These are phyloP conservation scores for Talaromyces sp. DNA, from an alignment of 2,329 filamentous ascomycete species.

Conservation along the genomic window DNA sequence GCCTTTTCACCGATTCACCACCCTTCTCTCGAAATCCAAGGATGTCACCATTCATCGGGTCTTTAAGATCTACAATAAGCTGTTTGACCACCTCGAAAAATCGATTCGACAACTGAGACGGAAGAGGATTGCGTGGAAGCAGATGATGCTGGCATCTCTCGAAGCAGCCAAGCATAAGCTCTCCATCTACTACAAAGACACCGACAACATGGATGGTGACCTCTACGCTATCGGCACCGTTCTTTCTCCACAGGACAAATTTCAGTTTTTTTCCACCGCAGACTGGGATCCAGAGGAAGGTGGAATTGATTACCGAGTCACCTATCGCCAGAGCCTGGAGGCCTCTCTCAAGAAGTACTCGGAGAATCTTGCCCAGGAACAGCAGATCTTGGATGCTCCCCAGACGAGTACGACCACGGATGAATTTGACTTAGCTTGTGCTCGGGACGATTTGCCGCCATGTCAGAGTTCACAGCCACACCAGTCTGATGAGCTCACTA, in stretches of 20 bases:
- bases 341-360: not conserved
- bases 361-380: too few relatives aligned
- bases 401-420: too few relatives aligned
- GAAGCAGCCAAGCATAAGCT: too few relatives aligned
- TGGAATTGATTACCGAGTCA: not conserved
- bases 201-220: too few relatives aligned
- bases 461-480: too few relatives aligned
- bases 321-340: conserved; percentile 13
- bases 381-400: too few relatives aligned
- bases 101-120: conserved; percentile 8
- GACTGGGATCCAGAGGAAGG: conserved; percentile 16
- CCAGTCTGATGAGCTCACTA: too few relatives aligned
- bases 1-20: conserved; percentile 17
- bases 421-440: too few relatives aligned
- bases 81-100: not conserved
- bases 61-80: conserved; percentile 23
- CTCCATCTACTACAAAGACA: too few relatives aligned
- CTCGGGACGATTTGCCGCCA: too few relatives aligned
- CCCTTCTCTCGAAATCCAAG: conserved; percentile 17
- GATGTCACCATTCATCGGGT: conserved; percentile 21
- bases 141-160: too few relatives aligned
- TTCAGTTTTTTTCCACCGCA: conserved; percentile 20
- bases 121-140: too few relatives aligned
- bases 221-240: conserved; percentile 18
- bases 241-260: conserved; percentile 18